These are phyloP conservation scores for Cytospora piceae DNA, from an alignment of 2,329 filamentous ascomycete genomes.

Conservation along the genomic window DNA sequence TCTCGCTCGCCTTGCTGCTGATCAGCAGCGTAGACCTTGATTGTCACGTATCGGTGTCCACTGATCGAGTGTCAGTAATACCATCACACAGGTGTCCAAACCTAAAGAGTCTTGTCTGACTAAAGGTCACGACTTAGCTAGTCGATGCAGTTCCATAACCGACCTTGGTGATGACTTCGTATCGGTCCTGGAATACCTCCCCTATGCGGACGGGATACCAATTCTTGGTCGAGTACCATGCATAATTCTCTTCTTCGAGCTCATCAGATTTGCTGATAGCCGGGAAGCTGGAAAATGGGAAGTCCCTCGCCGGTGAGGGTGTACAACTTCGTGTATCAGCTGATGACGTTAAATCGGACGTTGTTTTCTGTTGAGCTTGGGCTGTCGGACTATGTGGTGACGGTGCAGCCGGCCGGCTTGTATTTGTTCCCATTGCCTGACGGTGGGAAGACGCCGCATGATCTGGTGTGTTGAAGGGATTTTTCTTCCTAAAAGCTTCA, in stretches of 20 bases:
- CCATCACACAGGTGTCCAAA: not conserved
- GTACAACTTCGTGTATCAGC: not conserved
- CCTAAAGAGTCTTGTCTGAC: not conserved
- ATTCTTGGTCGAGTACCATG: not conserved
- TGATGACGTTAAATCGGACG: not conserved
- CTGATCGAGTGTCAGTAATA: not conserved
- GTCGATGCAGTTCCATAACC: not conserved
- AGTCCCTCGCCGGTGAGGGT: not conserved
- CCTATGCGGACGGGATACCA: not conserved
- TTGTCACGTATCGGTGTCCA: constrained; percentile 19
- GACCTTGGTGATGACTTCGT: not conserved
- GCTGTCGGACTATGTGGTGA: not conserved
- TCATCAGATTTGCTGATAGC: not conserved
- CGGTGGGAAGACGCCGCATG: not conserved
- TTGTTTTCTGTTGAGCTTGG: not conserved
- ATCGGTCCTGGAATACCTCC: not conserved
- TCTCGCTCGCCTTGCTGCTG: constrained; percentile 5
- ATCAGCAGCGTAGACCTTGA: constrained; percentile 23
- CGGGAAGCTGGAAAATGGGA: not conserved
- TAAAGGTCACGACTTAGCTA: not conserved
- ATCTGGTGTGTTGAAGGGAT: no score
- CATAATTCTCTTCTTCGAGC: not conserved
- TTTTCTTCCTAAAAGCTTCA: no score
- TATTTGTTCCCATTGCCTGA: not conserved
- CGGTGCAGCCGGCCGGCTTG: not conserved